Base-by-base conservation (phyloP, 1,139 yeast species). In the Saccharomyces hybrid region DNA sequence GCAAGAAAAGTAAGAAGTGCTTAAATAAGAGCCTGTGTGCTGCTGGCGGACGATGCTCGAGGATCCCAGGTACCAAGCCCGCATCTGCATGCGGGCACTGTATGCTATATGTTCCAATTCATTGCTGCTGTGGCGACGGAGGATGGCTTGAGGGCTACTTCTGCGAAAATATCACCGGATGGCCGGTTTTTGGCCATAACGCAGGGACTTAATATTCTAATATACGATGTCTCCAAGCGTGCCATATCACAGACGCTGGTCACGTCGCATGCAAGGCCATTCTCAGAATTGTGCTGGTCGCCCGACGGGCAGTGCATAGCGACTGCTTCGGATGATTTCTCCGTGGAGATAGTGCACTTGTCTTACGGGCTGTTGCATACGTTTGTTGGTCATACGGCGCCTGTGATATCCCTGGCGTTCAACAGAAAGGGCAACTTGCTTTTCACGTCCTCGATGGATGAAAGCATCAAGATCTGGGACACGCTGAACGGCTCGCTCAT, bases 381-480 rank as follows among this genome's bases (percentile, higher is more conserved):
- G 2, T 70, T 91, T 44, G 76, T 79, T 52, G 93, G 95, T n/a
- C 99, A 93, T 66, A 88, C 96, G 0, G 93, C 85, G 60, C 93
- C 89, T 58, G 88, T 89, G 23, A 84, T 89, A 2, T 76, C 88
- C 13, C 72, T 89, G n/a, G 76, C 77, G 55, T 93, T 85, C 73
- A 86, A 83, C 57, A 71, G 76, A 48, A 84, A 84, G 66, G 96
- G 97, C 0, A 88, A 89, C 61, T 71, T 93, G 26, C 70, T 93
- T 26, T 83, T 88, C 27, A 81, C 91, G 49, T 96, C 96, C 0
- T 82, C 95, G 1, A 83, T 95, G 47, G 99, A 93, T 70, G 99
- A 93, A 65, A 90, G 91, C 49, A 85, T 93, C 25, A 80, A 90
- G 50, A 78, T 91, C 2, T 93, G 99, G 99, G 97, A 91, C 69